phyloP scores from a whole-genome alignment of 164 flowering plant genomes.

The Amborella trichopoda region DNA sequence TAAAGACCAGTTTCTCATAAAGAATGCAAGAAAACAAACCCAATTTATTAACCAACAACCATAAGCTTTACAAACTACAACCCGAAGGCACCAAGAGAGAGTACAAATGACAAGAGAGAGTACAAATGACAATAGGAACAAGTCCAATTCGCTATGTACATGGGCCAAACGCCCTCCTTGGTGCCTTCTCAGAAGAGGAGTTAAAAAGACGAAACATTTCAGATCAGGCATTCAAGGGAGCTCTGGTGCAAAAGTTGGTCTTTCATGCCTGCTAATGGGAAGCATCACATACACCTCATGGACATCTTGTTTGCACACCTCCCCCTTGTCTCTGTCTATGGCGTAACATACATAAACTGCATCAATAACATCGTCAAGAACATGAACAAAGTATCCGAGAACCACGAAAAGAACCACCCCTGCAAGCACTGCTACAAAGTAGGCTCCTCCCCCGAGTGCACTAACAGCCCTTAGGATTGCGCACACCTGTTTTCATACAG shows the following conservation, averaged over 20 bases:
- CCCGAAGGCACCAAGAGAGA: too few relatives aligned
- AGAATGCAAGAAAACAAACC: too few relatives aligned
- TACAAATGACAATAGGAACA: too few relatives aligned
- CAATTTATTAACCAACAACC: too few relatives aligned
- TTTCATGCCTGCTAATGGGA: slow-evolving; percentile 7
- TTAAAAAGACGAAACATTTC: too few relatives aligned
- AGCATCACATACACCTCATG: slow-evolving; percentile 12
- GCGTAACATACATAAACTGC: slow-evolving; percentile 83
- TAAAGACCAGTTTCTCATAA: too few relatives aligned
- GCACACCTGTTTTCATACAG: slow-evolving; percentile 62
- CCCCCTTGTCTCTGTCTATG: slow-evolving; percentile 80
- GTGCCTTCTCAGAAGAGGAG: too few relatives aligned
- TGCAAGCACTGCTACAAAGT: slow-evolving; percentile 50
- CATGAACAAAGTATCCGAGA: slow-evolving; percentile 61
- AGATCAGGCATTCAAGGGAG: too few relatives aligned
- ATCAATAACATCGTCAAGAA: slow-evolving; percentile 77
- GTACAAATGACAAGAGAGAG: too few relatives aligned
- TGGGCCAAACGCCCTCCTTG: too few relatives aligned
- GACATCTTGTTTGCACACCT: slow-evolving; percentile 30
- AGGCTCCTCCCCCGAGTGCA: slow-evolving; percentile 43
- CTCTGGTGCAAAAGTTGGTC: slow-evolving; percentile 1
- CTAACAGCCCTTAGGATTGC: slow-evolving; percentile 45
- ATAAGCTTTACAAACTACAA: too few relatives aligned
- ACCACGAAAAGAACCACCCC: slow-evolving; percentile 49
- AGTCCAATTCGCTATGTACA: too few relatives aligned